Conservation (phyloP, 2,329 filamentous ascomycete genomes). For the Colletotrichum costaricense region DNA sequence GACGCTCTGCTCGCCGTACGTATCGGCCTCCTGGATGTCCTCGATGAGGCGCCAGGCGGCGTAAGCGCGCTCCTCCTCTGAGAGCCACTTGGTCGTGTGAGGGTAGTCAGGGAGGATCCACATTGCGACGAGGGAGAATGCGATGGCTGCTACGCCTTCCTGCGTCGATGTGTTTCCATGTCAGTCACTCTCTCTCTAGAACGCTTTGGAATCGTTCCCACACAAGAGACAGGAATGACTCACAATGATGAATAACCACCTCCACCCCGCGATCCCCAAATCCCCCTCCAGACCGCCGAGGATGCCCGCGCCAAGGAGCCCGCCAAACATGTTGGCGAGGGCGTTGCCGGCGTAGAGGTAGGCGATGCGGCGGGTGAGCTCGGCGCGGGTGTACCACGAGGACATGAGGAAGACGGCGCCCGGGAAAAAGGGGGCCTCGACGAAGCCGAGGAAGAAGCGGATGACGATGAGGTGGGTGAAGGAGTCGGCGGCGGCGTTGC, state of each 20-base stretch:
- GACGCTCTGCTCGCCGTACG: constrained; percentile 49
- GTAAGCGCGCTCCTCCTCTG: constrained; percentile 61
- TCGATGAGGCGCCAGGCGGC: constrained; percentile 63
- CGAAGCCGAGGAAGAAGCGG: constrained; percentile 54
- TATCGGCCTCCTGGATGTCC: constrained; percentile 59
- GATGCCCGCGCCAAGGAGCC: constrained; percentile 61
- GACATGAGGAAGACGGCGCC: constrained; percentile 60
- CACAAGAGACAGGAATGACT: not conserved
- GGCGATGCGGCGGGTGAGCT: constrained; percentile 58
- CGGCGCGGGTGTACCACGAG: constrained; percentile 55
- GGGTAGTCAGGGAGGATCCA: constrained; percentile 64
- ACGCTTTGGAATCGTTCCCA: not conserved
- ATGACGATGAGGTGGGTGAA: constrained; percentile 57
- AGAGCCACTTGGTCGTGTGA: constrained; percentile 62
- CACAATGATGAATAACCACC: constrained; percentile 46
- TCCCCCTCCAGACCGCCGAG: constrained; percentile 51
- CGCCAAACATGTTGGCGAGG: constrained; percentile 63
- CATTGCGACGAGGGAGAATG: constrained; percentile 45
- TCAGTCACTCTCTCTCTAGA: too few species aligned
- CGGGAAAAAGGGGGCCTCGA: constrained; percentile 64
- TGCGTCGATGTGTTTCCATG: constrained; percentile 18
- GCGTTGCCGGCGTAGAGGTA: constrained; percentile 59
- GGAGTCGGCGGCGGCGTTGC: constrained; percentile 58
- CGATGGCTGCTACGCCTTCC: constrained; percentile 54
- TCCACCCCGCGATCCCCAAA: constrained; percentile 40